These are phyloP conservation scores for Candida sanyaensis DNA, from an alignment of 1,139 yeast species.

Conservation along the genomic window DNA sequence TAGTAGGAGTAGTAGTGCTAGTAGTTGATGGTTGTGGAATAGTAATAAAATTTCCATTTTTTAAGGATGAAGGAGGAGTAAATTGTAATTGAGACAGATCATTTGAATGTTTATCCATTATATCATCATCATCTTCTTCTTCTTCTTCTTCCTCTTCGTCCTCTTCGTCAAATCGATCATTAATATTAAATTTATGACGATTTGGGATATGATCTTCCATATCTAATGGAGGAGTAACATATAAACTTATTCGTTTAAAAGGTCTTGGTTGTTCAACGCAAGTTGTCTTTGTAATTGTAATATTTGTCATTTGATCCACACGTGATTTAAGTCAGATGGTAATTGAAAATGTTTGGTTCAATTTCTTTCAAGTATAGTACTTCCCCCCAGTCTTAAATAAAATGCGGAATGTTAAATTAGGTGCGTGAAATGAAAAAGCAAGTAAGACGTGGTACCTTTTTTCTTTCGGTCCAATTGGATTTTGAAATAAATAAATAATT, in stretches of 20 bases:
- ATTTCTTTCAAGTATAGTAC: neutral
- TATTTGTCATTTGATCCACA: neutral
- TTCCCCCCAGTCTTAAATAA: no score
- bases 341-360: neutral
- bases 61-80: slow-evolving; percentile 16
- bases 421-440: no score
- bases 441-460: no score
- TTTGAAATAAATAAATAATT: no score
- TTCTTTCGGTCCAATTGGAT: no score
- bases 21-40: neutral
- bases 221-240: slow-evolving; percentile 22
- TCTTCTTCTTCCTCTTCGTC: slow-evolving; percentile 6
- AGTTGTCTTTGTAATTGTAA: neutral
- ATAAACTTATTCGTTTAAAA: slow-evolving; percentile 21
- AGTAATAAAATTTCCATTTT: slow-evolving; percentile 1
- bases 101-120: slow-evolving; percentile 4
- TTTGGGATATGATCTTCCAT: neutral
- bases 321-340: neutral
- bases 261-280: neutral
- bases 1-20: neutral
- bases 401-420: no score
- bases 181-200: no score
- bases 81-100: slow-evolving; percentile 5
- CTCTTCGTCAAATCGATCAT: neutral
- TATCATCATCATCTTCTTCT: slow-evolving; percentile 4